phyloP scores from a whole-genome alignment of 768 basidiomycete species.

The Trametes elegans region DNA sequence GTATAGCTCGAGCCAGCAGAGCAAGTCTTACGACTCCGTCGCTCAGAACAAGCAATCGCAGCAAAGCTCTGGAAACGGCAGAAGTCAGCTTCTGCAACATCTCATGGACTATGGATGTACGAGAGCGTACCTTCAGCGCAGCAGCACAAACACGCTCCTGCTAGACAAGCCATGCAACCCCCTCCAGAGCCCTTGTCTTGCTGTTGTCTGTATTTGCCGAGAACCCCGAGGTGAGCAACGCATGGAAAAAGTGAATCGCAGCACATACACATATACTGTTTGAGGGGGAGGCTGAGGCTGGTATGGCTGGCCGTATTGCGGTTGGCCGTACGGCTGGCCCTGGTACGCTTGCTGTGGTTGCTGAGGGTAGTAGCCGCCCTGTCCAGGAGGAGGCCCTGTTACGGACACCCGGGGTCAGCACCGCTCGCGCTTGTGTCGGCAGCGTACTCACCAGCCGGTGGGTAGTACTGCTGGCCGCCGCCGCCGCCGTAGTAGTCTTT shows the following conservation, averaged over 20 bases:
- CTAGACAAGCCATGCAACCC: slow-evolving; percentile 64
- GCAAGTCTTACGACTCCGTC: slow-evolving; percentile 7
- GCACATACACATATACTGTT: slow-evolving; percentile 76
- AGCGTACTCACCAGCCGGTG: slow-evolving; percentile 44
- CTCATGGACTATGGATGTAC: too few species aligned
- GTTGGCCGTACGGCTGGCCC: slow-evolving; percentile 38
- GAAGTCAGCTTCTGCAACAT: too few species aligned
- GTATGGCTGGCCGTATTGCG: slow-evolving; percentile 35
- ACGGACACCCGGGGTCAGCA: slow-evolving; percentile 23
- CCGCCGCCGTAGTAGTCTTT: slow-evolving; percentile 65
- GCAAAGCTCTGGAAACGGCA: slow-evolving; percentile 67
- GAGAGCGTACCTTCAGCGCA: slow-evolving; percentile 74
- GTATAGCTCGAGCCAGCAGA: slow-evolving; percentile 8
- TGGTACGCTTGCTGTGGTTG: slow-evolving; percentile 74
- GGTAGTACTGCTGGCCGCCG: slow-evolving; percentile 52
- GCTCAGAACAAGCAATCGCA: slow-evolving; percentile 61
- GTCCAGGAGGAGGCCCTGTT: slow-evolving; percentile 51
- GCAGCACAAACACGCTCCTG: slow-evolving; percentile 63
- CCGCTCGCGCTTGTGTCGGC: background rate
- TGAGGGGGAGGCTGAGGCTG: slow-evolving; percentile 72
- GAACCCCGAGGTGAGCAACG: background rate
- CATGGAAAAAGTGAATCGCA: background rate
- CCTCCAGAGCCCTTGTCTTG: slow-evolving; percentile 46
- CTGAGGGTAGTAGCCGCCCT: slow-evolving; percentile 72
- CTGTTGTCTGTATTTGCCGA: slow-evolving; percentile 41